phyloP scores from a whole-genome alignment of 2,329 filamentous ascomycete genomes.

The Fusarium falciforme region DNA sequence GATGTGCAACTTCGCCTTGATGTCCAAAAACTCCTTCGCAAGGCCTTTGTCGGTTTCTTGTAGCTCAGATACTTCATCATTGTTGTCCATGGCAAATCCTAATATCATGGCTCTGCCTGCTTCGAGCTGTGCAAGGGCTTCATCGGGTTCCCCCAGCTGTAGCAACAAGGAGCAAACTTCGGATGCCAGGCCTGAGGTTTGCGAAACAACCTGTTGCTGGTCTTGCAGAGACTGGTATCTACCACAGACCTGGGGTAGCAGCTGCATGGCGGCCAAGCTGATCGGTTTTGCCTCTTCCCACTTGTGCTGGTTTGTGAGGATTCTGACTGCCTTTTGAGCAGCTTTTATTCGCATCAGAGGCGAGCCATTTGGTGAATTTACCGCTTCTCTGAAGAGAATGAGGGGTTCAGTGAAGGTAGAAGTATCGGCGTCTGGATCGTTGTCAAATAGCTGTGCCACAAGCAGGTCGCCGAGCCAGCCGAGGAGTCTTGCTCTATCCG shows the following conservation, averaged over 20 bases:
- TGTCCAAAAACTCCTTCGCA: background rate
- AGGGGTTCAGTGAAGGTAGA: background rate
- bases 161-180: background rate
- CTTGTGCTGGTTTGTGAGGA: background rate
- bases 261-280: background rate
- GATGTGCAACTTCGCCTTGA: background rate
- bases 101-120: background rate
- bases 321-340: background rate
- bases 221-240: background rate
- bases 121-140: background rate
- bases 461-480: background rate
- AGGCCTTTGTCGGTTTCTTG: background rate
- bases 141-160: background rate
- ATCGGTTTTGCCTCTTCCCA: background rate
- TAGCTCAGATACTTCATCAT: background rate
- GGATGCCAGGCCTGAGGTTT: background rate
- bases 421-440: background rate
- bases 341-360: background rate
- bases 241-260: background rate
- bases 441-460: background rate
- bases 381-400: background rate
- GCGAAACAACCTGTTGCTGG: background rate
- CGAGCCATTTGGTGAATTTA: background rate
- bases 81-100: background rate
- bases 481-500: background rate